Conservation (phyloP, 257 asterid genomes). For the Solanum dulcamara region DNA sequence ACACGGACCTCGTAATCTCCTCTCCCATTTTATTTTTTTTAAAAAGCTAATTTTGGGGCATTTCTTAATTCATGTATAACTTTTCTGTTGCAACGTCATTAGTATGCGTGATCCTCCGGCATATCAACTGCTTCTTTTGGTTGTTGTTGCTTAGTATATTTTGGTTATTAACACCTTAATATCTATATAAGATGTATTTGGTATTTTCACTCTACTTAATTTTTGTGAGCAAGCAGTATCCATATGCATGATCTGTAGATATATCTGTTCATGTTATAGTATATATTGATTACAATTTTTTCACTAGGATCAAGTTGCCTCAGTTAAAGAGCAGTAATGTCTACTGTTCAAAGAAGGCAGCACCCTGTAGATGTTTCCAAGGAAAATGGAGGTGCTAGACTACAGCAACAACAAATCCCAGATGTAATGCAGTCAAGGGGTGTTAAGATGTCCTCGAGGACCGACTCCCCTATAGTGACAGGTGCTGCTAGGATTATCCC, state of each 20-base stretch:
- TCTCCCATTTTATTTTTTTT: too few species aligned
- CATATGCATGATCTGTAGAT: background rate
- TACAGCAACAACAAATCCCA: constrained; percentile 13
- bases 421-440: constrained; percentile 6
- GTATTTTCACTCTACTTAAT: background rate
- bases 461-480: constrained; percentile 40
- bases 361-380: constrained; percentile 11
- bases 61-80: background rate
- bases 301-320: background rate
- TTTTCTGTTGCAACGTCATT: background rate
- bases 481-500: constrained; percentile 44
- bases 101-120: background rate
- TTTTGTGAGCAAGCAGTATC: background rate
- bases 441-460: constrained; percentile 20
- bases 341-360: constrained; percentile 12
- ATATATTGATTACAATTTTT: background rate
- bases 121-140: background rate
- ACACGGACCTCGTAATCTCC: too few species aligned
- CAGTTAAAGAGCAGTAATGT: background rate
- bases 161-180: background rate
- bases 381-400: constrained; percentile 22
- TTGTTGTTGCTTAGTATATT: background rate
- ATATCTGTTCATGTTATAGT: background rate
- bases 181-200: background rate
- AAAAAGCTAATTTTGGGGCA: too few species aligned